Percentiles rank a stretch among this genome's conserved stretches.
phyloP scores from a whole-genome alignment of 2,329 filamentous ascomycete species.

The Graphiopsis chlorocephala region DNA sequence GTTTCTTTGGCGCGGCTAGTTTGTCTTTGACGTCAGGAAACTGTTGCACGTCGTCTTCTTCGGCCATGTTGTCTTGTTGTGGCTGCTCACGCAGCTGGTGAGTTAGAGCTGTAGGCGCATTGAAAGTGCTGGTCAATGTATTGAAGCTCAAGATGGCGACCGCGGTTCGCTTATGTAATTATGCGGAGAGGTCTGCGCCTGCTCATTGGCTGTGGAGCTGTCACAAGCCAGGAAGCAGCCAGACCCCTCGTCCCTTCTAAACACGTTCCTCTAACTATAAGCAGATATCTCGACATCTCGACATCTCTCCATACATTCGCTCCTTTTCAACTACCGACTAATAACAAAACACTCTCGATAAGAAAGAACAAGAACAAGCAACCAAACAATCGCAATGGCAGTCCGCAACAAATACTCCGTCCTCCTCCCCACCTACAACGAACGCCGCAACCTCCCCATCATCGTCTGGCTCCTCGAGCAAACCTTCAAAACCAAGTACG shows the following conservation, averaged over 20 bases:
- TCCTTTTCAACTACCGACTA: not conserved
- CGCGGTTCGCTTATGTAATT: not conserved
- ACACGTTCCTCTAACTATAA: conserved; percentile 1
- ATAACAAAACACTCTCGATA: not conserved
- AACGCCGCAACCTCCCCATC: conserved; percentile 94
- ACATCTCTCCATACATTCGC: not conserved
- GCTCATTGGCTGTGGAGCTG: not conserved
- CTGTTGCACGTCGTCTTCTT: conserved; percentile 31
- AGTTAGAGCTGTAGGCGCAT: not conserved
- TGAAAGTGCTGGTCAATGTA: not conserved
- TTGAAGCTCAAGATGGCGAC: not conserved
- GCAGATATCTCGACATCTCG: not conserved
- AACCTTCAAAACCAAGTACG: conserved; percentile 83
- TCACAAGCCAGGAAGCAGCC: conserved; percentile 10
- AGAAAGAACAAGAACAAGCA: not conserved
- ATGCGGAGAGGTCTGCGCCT: not conserved
- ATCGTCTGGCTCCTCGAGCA: conserved; percentile 90
- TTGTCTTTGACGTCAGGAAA: conserved; percentile 76
- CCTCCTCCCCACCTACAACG: conserved; percentile 97
- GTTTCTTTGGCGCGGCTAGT: conserved; percentile 71
- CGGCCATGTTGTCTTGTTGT: conserved; percentile 16
- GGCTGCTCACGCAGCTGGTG: not conserved
- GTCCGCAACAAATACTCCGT: conserved; percentile 90
- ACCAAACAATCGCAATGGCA: conserved; percentile 29
- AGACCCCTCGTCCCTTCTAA: conserved; percentile 11